Conservation (phyloP, 2,329 filamentous ascomycete genomes). For the Colletotrichum tamarilloi region DNA sequence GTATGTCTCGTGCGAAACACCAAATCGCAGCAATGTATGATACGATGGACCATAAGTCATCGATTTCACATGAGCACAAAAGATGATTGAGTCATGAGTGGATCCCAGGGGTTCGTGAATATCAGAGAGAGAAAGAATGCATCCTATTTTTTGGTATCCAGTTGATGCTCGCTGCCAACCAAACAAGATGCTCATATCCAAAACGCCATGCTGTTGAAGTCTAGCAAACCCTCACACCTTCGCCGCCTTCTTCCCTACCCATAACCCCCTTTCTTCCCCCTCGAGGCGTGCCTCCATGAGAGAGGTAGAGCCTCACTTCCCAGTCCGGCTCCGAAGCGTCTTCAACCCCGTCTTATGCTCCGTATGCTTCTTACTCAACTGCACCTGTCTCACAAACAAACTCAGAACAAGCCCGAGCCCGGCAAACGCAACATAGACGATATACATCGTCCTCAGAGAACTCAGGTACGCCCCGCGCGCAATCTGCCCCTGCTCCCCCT, state of each 20-base stretch:
- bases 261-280: neutral
- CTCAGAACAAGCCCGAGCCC: conserved; percentile 59
- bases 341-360: conserved; percentile 69
- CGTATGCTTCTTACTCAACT: conserved; percentile 65
- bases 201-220: neutral
- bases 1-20: no score
- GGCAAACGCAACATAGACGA: conserved; percentile 64
- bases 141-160: neutral
- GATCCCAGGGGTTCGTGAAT: neutral
- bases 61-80: neutral
- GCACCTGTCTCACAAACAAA: conserved; percentile 59
- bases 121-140: neutral
- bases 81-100: neutral
- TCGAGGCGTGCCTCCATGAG: neutral
- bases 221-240: neutral
- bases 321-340: conserved; percentile 44
- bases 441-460: conserved; percentile 66
- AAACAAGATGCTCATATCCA: neutral
- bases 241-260: neutral
- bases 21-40: no score
- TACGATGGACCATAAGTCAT: no score
- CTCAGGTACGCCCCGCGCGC: conserved; percentile 60
- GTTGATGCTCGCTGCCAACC: neutral
- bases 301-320: neutral
- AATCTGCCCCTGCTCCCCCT: conserved; percentile 53